Evolutionary conservation across 1,139 yeast species (phyloP).

Genomic region (Wickerhamomyces sp.): DNA sequence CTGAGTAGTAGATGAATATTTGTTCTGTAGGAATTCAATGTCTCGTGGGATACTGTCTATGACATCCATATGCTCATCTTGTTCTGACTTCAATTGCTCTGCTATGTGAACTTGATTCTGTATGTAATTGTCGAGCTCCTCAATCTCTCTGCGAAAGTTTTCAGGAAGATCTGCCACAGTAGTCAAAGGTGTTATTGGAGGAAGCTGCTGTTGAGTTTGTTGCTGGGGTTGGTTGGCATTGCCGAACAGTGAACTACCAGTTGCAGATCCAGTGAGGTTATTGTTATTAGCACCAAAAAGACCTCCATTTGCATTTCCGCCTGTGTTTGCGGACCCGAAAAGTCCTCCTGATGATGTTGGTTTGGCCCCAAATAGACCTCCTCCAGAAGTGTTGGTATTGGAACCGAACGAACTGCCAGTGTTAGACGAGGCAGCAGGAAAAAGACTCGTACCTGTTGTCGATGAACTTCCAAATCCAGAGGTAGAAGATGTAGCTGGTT

Average conservation of each 20-base stretch:
- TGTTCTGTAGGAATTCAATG: conserved; percentile 63
- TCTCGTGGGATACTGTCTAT: conserved; percentile 84
- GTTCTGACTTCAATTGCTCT: conserved; percentile 66
- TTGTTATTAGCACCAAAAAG: conserved; percentile 5
- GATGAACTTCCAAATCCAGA: conserved; percentile 25
- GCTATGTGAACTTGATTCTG: conserved; percentile 79
- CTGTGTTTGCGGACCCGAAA: conserved; percentile 5
- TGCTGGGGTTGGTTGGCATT: conserved; percentile 16
- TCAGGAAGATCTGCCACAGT: conserved; percentile 83
- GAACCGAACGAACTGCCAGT: too few species aligned
- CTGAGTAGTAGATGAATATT: conserved; percentile 58
- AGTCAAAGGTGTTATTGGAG: conserved; percentile 76
- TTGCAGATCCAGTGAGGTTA: conserved; percentile 8
- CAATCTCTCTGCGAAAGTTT: conserved; percentile 68
- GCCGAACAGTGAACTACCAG: conserved; percentile 30
- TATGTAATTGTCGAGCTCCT: conserved; percentile 78
- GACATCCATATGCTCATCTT: conserved; percentile 59
- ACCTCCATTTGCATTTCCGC: conserved; percentile 4
- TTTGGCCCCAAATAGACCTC: conserved; percentile 7
- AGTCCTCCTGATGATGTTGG: conserved; percentile 25
- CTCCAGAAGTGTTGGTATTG: neutral
- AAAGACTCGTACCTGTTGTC: conserved; percentile 1
- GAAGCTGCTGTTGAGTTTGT: conserved; percentile 34
- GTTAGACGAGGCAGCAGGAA: too few species aligned
- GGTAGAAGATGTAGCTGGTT: conserved; percentile 5